phyloP scores from a whole-genome alignment of 192 early-diverging fungal species.

The Backusella parvicylindrica region DNA sequence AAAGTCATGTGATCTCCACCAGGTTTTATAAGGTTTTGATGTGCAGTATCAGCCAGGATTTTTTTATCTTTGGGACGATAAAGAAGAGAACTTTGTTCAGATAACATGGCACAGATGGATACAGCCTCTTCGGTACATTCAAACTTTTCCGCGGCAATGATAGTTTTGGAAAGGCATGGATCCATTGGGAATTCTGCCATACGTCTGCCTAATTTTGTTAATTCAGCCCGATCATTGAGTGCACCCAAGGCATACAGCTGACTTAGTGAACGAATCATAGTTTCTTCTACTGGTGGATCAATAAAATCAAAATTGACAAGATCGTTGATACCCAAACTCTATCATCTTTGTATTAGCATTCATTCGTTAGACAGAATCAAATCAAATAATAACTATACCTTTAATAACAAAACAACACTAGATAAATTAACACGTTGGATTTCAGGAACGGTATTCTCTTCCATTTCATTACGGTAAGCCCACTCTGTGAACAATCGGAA shows the following conservation, averaged over 20 bases:
- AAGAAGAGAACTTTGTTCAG: conserved; percentile 75
- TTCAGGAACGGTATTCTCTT: conserved; percentile 92
- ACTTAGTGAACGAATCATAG: conserved; percentile 89
- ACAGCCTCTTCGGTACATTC: conserved; percentile 90
- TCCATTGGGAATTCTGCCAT: conserved; percentile 99
- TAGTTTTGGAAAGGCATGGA: conserved; percentile 90
- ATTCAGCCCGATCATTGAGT: conserved; percentile 85
- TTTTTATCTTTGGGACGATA: conserved; percentile 92
- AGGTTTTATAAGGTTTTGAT: conserved; percentile 81
- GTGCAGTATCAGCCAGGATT: conserved; percentile 89
- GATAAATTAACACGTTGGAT: conserved; percentile 95
- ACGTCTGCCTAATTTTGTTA: conserved; percentile 92
- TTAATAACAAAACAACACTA: conserved; percentile 86
- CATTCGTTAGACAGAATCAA: neutral
- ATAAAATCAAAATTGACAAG: conserved; percentile 97
- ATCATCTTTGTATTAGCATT: neutral
- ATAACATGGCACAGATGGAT: conserved; percentile 93
- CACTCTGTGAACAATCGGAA: conserved; percentile 93
- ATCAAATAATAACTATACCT: conserved; percentile 39
- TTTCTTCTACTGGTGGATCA: conserved; percentile 94
- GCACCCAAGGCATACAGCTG: conserved; percentile 89
- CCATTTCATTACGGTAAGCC: conserved; percentile 92
- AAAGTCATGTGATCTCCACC: conserved; percentile 95
- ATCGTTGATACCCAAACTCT: conserved; percentile 94
- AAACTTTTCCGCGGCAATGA: conserved; percentile 91